These are phyloP conservation scores for Rhododendron williamsianum DNA, from an alignment of 148 eudicot species.

Conservation along the genomic window DNA sequence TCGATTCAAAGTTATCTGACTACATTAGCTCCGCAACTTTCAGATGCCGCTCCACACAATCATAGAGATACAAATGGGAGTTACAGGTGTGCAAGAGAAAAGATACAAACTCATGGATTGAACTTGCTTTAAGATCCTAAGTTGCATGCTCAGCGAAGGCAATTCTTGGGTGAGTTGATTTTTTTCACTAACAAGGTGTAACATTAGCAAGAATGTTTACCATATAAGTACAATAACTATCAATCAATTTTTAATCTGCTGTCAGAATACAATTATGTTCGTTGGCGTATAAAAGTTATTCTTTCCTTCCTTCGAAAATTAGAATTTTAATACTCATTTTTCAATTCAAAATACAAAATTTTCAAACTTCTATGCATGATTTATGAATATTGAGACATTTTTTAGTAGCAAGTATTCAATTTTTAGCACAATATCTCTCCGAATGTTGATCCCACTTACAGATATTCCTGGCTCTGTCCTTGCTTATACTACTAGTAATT, in stretches of 20 bases:
- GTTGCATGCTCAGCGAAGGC: slow-evolving; percentile 7
- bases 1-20: neutral
- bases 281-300: neutral
- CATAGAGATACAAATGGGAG: slow-evolving; percentile 99
- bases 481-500: neutral
- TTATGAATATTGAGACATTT: neutral
- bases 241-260: neutral
- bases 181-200: neutral
- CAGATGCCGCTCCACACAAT: slow-evolving; percentile 99
- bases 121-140: slow-evolving; percentile 11
- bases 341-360: neutral
- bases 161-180: neutral
- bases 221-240: neutral
- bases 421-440: no score
- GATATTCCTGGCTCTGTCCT: neutral
- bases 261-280: neutral
- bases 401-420: no score
- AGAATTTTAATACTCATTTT: neutral
- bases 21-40: slow-evolving; percentile 14
- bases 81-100: slow-evolving; percentile 96
- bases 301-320: neutral
- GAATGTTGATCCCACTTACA: neutral
- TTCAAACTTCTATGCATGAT: neutral
- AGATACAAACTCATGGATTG: slow-evolving; percentile 93
- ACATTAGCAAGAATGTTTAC: neutral